Percentiles rank a stretch among this genome's conserved stretches.
Evolutionary conservation across 23 red algal genomes (phyloP).

Genomic region (Gracilariopsis chorda): DNA sequence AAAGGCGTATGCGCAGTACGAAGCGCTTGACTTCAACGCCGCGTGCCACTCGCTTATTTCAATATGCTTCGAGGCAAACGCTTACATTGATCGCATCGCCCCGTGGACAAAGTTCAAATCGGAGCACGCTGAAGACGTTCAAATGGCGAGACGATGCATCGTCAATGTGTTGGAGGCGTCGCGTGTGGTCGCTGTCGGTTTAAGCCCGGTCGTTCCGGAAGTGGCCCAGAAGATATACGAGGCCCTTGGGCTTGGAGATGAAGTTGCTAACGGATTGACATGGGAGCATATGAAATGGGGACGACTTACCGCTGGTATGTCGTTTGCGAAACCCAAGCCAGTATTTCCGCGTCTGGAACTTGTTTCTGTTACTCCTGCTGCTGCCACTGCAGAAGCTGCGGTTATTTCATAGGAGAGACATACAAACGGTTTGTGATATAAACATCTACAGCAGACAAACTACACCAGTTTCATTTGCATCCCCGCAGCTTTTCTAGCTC

Average conservation of each 20-base stretch:
- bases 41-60: conserved; percentile 75
- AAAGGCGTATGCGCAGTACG: conserved; percentile 33
- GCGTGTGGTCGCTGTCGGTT: conserved; percentile 68
- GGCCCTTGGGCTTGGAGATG: conserved; percentile 63
- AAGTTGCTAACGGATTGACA: neutral
- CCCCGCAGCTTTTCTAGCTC: too few species aligned
- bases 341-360: conserved; percentile 83
- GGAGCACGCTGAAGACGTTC: conserved; percentile 19
- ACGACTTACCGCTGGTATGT: conserved; percentile 34
- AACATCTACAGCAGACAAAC: too few species aligned
- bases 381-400: neutral
- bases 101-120: conserved; percentile 94
- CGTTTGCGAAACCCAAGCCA: conserved; percentile 66
- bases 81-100: conserved; percentile 79
- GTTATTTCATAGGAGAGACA: neutral
- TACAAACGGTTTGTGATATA: neutral
- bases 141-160: conserved; percentile 37
- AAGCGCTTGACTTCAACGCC: conserved; percentile 72
- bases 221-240: conserved; percentile 63
- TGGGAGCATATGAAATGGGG: conserved; percentile 77
- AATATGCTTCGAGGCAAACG: conserved; percentile 71
- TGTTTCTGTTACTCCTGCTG: too few species aligned
- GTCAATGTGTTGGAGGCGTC: conserved; percentile 77
- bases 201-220: conserved; percentile 84
- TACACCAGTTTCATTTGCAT: too few species aligned